Conservation (phyloP, 805 yeast genomes). For the Candida ortonii region DNA sequence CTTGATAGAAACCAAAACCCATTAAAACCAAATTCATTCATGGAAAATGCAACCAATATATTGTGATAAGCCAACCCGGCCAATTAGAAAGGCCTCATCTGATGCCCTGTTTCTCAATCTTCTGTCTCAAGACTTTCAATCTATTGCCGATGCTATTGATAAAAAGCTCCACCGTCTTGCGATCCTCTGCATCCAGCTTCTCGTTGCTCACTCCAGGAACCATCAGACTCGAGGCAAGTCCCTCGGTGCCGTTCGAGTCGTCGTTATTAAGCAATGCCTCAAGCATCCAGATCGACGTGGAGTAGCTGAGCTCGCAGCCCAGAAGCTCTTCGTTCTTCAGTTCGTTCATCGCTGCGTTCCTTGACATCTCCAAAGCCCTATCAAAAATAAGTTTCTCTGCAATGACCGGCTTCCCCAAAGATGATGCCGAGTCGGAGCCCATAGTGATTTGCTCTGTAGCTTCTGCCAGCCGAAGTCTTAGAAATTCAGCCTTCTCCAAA, state of each 20-base stretch:
- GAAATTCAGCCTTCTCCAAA: conserved; percentile 81
- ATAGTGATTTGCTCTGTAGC: conserved; percentile 37
- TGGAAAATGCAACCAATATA: no score
- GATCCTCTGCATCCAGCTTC: conserved; percentile 69
- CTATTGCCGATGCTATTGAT: conserved; percentile 81
- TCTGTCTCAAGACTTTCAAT: conserved; percentile 64
- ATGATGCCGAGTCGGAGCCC: conserved; percentile 2
- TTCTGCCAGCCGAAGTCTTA: conserved; percentile 55
- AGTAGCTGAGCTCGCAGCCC: conserved; percentile 84
- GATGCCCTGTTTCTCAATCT: conserved; percentile 38
- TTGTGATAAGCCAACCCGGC: no score
- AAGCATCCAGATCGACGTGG: conserved; percentile 94
- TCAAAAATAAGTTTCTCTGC: conserved; percentile 90
- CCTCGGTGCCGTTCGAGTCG: conserved; percentile 13
- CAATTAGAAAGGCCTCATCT: no score
- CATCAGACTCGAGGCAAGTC: conserved; percentile 26
- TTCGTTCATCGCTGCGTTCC: conserved; percentile 88
- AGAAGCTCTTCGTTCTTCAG: conserved; percentile 66
- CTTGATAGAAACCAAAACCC: no score
- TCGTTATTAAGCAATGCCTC: conserved; percentile 68
- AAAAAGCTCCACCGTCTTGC: conserved; percentile 72
- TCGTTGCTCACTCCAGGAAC: conserved; percentile 33
- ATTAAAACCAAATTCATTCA: neutral
- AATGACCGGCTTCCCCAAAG: conserved; percentile 37
- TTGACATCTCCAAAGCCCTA: conserved; percentile 88